Evolutionary conservation across 495 filamentous ascomycete species (phyloP), one percentile per base, ranked within the genome.

Genomic region (Immersiella caudata): DNA sequence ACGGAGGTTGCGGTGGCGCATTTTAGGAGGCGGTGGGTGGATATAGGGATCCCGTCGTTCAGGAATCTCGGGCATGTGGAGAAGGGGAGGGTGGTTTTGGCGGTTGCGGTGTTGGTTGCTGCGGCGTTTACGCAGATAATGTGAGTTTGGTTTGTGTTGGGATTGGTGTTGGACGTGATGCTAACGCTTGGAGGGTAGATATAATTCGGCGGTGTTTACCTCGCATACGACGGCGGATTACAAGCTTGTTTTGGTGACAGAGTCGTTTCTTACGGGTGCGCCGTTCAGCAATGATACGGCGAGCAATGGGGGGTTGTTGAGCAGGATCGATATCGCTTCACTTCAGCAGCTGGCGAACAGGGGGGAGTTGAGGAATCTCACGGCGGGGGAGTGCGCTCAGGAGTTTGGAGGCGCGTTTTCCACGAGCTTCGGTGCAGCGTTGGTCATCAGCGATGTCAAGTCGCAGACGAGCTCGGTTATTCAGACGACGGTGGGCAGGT

Each of bases 41-140:
- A 87, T 73, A 85, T 86, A 50, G 84, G 84, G 12, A 71, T 84
- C 33, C 82, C 80, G 21, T 85, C 82, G 22, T 57, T 84, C 24
- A 75, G 82, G 14, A 86, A 87, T 70, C 72, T 86, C 0, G 36
- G 58, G 14, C 67, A 74, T 29, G 78, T 87, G 59, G 75, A 76
- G 18, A 70, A 67, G 52, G 71, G 71, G 18, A 66, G 83, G 66
- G 75, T 75, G 24, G 27, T 75, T 4, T 52, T 85, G 60, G 81
- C 78, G 51, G 62, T 74, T 6, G 69, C 79, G 20, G 66, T 84
- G 6, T 63, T 84, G 40, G 25, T 75, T 1, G 61, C 71, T 50
- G 80, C 82, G 27, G 67, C 79, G 11, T 63, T 71, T 7, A 79
- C 74, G 6, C 81, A 81, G 70, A 71, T 81, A 79, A 79, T 83